Percentiles rank a stretch among this genome's conserved stretches.
Evolutionary conservation across 805 yeast species (phyloP).

Genomic region (Myxozyma udenii): DNA sequence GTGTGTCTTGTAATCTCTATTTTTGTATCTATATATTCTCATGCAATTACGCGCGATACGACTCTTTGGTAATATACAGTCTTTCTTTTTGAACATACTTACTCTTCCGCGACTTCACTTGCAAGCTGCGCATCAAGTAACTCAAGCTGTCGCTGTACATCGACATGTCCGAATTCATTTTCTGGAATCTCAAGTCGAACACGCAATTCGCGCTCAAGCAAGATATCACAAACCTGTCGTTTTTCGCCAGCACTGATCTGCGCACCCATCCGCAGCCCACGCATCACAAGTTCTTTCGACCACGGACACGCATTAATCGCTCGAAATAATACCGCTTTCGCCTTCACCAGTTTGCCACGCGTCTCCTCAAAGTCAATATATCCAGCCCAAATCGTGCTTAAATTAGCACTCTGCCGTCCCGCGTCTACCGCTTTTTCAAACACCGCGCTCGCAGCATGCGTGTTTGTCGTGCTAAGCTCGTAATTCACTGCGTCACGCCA

Average conservation of each 20-base stretch:
- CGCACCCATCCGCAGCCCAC: constrained; percentile 5
- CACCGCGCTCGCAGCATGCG: not conserved
- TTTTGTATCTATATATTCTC: not conserved
- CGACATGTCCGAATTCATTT: constrained; percentile 5
- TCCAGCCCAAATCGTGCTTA: constrained; percentile 11
- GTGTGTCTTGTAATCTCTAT: not conserved
- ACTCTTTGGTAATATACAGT: too few relatives aligned
- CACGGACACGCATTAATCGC: constrained; percentile 25
- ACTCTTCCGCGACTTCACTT: not conserved
- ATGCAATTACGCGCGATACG: too few relatives aligned
- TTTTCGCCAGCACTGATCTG: constrained; percentile 5
- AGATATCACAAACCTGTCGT: constrained; percentile 8
- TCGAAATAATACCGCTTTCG: constrained; percentile 15
- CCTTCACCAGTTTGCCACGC: not conserved
- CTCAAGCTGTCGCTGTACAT: not conserved
- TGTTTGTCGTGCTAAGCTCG: not conserved
- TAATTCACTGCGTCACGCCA: constrained; percentile 17
- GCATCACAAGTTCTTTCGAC: constrained; percentile 14
- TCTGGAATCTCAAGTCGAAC: constrained; percentile 15
- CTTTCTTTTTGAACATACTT: not conserved
- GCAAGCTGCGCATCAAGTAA: not conserved
- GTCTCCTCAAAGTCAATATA: constrained; percentile 8
- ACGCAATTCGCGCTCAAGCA: constrained; percentile 21
- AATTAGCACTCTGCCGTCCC: constrained; percentile 2
- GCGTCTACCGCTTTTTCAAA: constrained; percentile 16